Conservation (phyloP, 768 basidiomycete species). For the Pleurotus ostreatus region DNA sequence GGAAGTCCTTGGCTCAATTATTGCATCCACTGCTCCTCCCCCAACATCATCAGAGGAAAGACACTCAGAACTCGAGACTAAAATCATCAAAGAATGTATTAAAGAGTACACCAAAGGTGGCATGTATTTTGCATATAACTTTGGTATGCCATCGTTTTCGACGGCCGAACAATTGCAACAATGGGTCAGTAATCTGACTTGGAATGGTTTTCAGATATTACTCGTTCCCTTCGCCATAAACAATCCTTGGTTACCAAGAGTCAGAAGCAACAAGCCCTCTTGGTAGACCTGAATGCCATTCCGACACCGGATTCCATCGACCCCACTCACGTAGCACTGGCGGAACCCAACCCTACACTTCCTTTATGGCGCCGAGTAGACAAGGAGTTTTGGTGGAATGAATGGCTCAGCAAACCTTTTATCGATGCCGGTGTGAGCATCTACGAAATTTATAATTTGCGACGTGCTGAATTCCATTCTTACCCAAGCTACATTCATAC, state of each 20-base stretch:
- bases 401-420: constrained; percentile 79
- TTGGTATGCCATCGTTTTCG: constrained; percentile 46
- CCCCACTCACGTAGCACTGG: constrained; percentile 27
- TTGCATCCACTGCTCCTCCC: constrained; percentile 57
- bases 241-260: constrained; percentile 58
- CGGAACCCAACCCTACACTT: constrained; percentile 72
- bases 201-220: constrained; percentile 52
- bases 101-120: constrained; percentile 76
- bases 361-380: constrained; percentile 93
- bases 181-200: neutral
- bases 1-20: constrained; percentile 52
- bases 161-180: too few species aligned
- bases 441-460: neutral
- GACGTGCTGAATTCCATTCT: neutral
- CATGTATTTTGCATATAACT: constrained; percentile 88
- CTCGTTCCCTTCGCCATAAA: constrained; percentile 79
- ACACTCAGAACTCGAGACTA: constrained; percentile 74
- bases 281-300: constrained; percentile 57
- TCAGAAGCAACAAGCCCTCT: constrained; percentile 53
- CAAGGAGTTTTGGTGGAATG: constrained; percentile 95
- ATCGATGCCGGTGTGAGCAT: constrained; percentile 76
- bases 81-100: constrained; percentile 76
- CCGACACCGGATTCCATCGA: constrained; percentile 23
- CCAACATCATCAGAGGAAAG: constrained; percentile 63
- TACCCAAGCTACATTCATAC: constrained; percentile 68